These are phyloP conservation scores for Phytophthora vignae DNA, from an alignment of 352 stramenopile genomes.

Conservation along the genomic window DNA sequence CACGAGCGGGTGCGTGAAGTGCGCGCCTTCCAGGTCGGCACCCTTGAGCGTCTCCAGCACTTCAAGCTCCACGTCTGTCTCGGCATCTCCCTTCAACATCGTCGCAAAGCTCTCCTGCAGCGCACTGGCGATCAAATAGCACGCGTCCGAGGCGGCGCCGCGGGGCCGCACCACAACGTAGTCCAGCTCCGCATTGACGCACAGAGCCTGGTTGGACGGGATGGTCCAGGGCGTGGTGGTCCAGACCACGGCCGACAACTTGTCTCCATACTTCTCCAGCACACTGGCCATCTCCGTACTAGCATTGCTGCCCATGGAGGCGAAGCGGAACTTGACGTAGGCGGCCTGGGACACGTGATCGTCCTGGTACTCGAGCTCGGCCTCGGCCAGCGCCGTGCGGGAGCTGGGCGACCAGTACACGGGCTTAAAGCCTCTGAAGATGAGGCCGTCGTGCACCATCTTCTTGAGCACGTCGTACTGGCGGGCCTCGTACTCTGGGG, in stretches of 20 bases:
- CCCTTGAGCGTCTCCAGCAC: slow-evolving; percentile 76
- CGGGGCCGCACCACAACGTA: slow-evolving; percentile 92
- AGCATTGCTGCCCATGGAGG: slow-evolving; percentile 36
- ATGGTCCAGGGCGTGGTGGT: slow-evolving; percentile 99
- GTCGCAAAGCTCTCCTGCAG: slow-evolving; percentile 57
- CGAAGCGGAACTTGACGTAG: slow-evolving; percentile 92
- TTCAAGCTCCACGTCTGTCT: slow-evolving; percentile 38
- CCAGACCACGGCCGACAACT: slow-evolving; percentile 92
- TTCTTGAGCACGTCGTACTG: slow-evolving; percentile 98
- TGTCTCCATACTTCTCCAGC: slow-evolving; percentile 49
- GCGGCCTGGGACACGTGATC: slow-evolving; percentile 97
- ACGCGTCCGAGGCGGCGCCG: slow-evolving; percentile 30
- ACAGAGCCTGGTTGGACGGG: slow-evolving; percentile 97
- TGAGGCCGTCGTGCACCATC: slow-evolving; percentile 96
- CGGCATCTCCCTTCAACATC: slow-evolving; percentile 22
- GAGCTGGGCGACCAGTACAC: slow-evolving; percentile 99
- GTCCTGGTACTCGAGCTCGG: slow-evolving; percentile 98
- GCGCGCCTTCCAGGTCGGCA: slow-evolving; percentile 51
- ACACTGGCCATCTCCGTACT: slow-evolving; percentile 23
- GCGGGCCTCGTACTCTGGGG: slow-evolving; percentile 95
- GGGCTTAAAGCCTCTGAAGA: slow-evolving; percentile 98
- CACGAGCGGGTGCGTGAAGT: slow-evolving; percentile 92
- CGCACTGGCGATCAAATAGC: slow-evolving; percentile 72
- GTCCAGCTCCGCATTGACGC: slow-evolving; percentile 93
- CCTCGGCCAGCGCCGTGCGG: slow-evolving; percentile 97